phyloP scores from a whole-genome alignment of 306 rosid genomes.

The Dalbergia cochinchinensis region DNA sequence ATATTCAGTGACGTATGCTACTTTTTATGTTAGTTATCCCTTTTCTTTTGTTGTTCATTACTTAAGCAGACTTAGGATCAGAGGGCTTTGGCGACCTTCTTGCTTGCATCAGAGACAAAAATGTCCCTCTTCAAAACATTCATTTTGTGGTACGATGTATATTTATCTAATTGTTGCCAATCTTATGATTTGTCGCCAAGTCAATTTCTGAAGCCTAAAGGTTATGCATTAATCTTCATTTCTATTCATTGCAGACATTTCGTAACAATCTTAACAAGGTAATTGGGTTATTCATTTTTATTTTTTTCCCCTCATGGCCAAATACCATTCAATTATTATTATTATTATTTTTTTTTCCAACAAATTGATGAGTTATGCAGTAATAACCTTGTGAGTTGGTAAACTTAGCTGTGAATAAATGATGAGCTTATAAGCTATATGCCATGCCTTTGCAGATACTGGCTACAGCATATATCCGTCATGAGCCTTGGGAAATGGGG shows the following conservation, averaged over 20 bases:
- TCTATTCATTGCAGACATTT: slow-evolving; percentile 71
- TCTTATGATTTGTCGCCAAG: slow-evolving; percentile 11
- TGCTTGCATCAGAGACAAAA: slow-evolving; percentile 86
- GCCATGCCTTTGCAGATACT: slow-evolving; percentile 66
- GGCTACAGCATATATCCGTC: slow-evolving; percentile 85
- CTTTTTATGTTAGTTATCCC: slow-evolving; percentile 7
- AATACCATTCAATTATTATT: not conserved
- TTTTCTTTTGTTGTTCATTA: slow-evolving; percentile 35
- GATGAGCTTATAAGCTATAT: slow-evolving; percentile 14
- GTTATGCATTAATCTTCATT: slow-evolving; percentile 33
- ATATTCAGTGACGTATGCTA: slow-evolving; percentile 39
- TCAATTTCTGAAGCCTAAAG: slow-evolving; percentile 47
- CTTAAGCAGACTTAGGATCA: slow-evolving; percentile 81
- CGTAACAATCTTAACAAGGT: slow-evolving; percentile 98
- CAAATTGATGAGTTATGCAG: not conserved
- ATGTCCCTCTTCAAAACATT: slow-evolving; percentile 80
- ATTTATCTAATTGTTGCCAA: slow-evolving; percentile 32
- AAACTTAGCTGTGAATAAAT: slow-evolving; percentile 1
- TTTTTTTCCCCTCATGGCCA: not conserved
- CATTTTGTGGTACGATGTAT: slow-evolving; percentile 88
- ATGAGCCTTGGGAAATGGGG: slow-evolving; percentile 99
- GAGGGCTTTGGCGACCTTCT: slow-evolving; percentile 93
- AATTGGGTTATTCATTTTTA: slow-evolving; percentile 40
- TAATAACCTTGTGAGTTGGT: slow-evolving; percentile 14
- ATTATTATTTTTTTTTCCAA: not conserved